These are phyloP conservation scores for Penstemon eatonii DNA, from an alignment of 257 asterid genomes.

Conservation along the genomic window DNA sequence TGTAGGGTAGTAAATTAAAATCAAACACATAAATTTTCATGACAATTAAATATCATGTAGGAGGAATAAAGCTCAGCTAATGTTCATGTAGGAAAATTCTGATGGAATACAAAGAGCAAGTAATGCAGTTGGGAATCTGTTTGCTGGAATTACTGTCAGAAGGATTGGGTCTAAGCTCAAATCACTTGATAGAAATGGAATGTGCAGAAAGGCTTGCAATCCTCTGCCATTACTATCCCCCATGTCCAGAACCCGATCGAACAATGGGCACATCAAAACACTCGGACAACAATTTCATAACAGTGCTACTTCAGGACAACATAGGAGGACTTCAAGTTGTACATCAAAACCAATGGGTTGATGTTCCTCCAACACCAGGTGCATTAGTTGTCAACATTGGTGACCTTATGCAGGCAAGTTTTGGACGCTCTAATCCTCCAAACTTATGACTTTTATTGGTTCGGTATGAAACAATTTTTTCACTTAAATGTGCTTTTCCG, in stretches of 20 bases:
- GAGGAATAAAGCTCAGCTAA: neutral
- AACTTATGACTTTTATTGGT: neutral
- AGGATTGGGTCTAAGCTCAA: neutral
- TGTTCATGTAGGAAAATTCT: conserved; percentile 12
- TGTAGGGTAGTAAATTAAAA: too few relatives aligned
- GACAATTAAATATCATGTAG: neutral
- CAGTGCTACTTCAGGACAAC: conserved; percentile 23
- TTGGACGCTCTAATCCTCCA: neutral
- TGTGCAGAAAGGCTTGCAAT: conserved; percentile 15
- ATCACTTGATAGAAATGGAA: conserved; percentile 12
- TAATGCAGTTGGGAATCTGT: neutral
- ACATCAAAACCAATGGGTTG: conserved; percentile 24
- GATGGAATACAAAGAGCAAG: conserved; percentile 12
- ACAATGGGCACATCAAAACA: neutral
- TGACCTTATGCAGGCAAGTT: conserved; percentile 28
- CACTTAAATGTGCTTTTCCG: too few relatives aligned
- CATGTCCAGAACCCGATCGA: conserved; percentile 15
- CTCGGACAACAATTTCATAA: conserved; percentile 11
- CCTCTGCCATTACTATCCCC: conserved; percentile 15
- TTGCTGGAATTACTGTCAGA: conserved; percentile 20
- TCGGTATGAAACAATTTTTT: neutral
- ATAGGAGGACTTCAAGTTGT: conserved; percentile 19
- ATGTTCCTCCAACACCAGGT: conserved; percentile 17
- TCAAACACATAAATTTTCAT: too few relatives aligned
- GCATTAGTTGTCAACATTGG: conserved; percentile 17